Base-by-base conservation (phyloP, 1,139 yeast species). In the Blastobotrys arbuscula region DNA sequence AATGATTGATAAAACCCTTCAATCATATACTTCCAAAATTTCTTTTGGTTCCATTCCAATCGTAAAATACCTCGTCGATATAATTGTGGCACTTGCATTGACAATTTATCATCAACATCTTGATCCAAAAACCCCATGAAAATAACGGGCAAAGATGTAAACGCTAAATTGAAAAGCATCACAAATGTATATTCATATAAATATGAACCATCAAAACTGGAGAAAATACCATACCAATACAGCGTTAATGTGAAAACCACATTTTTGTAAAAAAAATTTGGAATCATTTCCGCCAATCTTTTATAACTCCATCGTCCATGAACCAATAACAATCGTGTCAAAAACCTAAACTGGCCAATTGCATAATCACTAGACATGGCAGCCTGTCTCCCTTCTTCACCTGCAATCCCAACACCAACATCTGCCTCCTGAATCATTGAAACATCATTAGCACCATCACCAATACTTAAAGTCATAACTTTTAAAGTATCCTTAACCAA, bases 361-460 rank as follows among this genome's bases (percentile, higher is more conserved):
- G 97, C 97, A 69, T 89, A 92, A 72, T 92, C 98, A 0, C 97
- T 85, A 8, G 95, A 84, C 98, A 92, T 92, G 10, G 83, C 97
- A 13, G 98, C 98, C 66, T 90, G 97, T 44, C 97, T 76, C 57
- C 98, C 98, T 73, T 92, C 98, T 69, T 88, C 95, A 66, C 98
- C 98, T 42, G 96, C 95, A 60, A 92, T 92, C 68, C 98, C 98
- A 44, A 92, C 94, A 59, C 98, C 98, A 31, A 92, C 94, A 69
- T 92, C 94, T 1, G 98, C 98, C 35, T 95, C 89, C 66, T 92
- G 97, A 58, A 92, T 92, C 98, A 92, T 92, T 5, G 97, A 95
- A 54, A 92, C 98, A 70, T 92, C 98, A 64, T 92, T 92, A 37
- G 97, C 95, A 52, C 98, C 98, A 67, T 92, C 98, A 55, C 98